phyloP scores from a whole-genome alignment of 148 eudicot genomes.

The Rhododendron vialii region DNA sequence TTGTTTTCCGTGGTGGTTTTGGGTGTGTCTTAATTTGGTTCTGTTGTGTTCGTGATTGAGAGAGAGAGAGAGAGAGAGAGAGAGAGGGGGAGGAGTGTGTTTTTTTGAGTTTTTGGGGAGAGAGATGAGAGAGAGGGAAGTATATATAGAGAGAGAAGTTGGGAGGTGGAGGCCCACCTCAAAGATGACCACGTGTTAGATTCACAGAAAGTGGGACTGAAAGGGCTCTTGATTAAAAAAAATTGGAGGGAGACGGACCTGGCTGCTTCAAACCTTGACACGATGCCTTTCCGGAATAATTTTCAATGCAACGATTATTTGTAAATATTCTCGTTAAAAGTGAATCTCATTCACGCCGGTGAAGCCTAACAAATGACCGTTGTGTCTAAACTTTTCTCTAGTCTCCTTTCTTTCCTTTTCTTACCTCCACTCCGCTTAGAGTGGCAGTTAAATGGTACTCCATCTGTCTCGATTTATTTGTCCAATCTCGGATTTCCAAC shows the following conservation, averaged over 20 bases:
- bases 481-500: too few species aligned
- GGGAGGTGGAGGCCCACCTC: constrained; percentile 8
- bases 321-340: too few species aligned
- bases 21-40: neutral
- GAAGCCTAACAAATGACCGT: neutral
- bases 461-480: too few species aligned
- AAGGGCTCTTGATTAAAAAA: neutral
- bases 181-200: constrained; percentile 19
- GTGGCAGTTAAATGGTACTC: too few species aligned
- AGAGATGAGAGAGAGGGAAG: neutral
- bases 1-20: neutral
- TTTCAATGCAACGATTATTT: too few species aligned
- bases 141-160: neutral
- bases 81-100: neutral
- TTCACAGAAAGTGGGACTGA: neutral
- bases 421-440: neutral
- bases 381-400: neutral
- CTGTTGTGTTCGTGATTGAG: neutral
- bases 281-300: neutral
- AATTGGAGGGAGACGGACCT: neutral
- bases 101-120: constrained; percentile 2
- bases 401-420: neutral
- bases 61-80: neutral
- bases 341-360: neutral
- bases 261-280: constrained; percentile 12